Base-by-base conservation (phyloP, 768 basidiomycete species). In the Tricholoma sp. region DNA sequence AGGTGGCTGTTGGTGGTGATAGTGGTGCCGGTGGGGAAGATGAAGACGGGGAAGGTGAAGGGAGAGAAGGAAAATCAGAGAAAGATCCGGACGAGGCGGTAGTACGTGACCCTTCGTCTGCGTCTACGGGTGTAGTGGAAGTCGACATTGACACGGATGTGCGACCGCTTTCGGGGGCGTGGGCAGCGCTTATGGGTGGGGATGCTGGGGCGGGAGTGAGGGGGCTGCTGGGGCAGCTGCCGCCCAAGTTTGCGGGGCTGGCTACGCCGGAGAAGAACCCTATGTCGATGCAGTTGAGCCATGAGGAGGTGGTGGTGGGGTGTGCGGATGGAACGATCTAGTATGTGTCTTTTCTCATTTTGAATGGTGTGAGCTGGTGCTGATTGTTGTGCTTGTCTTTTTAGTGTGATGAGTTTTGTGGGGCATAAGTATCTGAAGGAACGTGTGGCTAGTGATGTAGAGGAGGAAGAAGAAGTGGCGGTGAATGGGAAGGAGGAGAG, bases 251-350 rank as follows among this genome's bases (percentile, higher is more conserved):
- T 63, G 67, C 76, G 17, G 91, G 91, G 2, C 77, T 96, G 42
- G 88, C 91, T 31, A 89, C 83, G 20, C 91, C 94, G 1, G 93
- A 89, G 71, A 91, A 94, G 80, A 94, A 95, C 63, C 94, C 93
- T 7, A 94, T 94, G 93, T 89, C 89, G 59, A 89, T 96, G 86
- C 91, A 91, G 60, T 69, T 95, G 63, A 92, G 88, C 62, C 89
- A 93, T 61, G 92, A 94, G 65, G 91, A 94, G 66, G 88, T 94
- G 1, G 91, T 94, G 15, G 89, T 94, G 29, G 91, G 91, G 0
- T 94, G 91, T 75, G 90, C 90, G 28, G 91, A 94, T 69, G 91
- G 91, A 12, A 91, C 89, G 3, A 94, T 94, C 62, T 94, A 94
- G 91, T 94, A 59, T 73, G 90, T 76, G 12, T n/a, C 36, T 36